Evolutionary conservation across 108 stramenopile species (phyloP), one percentile per base, ranked within the genome.

Genomic region (Seminavis robusta): DNA sequence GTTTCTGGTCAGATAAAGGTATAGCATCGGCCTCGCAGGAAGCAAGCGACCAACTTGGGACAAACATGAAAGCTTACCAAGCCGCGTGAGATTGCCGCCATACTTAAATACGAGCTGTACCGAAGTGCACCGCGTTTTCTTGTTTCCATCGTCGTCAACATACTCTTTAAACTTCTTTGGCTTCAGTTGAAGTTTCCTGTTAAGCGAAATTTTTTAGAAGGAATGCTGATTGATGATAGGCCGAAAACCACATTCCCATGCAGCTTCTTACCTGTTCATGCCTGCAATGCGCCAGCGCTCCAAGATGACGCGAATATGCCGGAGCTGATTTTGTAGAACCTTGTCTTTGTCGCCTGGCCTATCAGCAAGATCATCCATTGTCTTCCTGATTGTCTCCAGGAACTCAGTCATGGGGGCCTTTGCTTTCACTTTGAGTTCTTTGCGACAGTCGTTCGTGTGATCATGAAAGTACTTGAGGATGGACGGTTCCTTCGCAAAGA

Each of bases 101-200:
- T 97, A 99, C 78, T 99, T 99, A 16, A 99, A 73, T 48, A 99
- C 92, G 3, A 99, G 61, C 52, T 93, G 92, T 15, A 97, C 70
- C 66, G 90, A 67, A 7, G 71, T 67, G 48, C 83, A 83, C 51
- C 60, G 68, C 26, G 67, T 27, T n/a, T 48, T 53, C 13, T 40
- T 63, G 13, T 61, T 36, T 9, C 80, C 89, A 10, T 65, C 64
- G 13, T 69, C 64, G 19, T 61, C 53, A 24, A 55, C 65, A 39
- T 66, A 66, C 23, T 81, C 79, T 23, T 68, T 61, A 86, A 94
- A 96, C 47, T 85, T 64, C 11, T 54, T 65, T 1, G 97, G 97
- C 63, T 99, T 99, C 67, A 99, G 85, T 68, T 99, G 98, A 24
- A 99, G 52, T 63, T 99, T 99, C 20, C 98, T 83, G 62, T 97